These are phyloP conservation scores for Dryadomyces sulphureus DNA, from an alignment of 2,329 filamentous ascomycete genomes.

Conservation along the genomic window DNA sequence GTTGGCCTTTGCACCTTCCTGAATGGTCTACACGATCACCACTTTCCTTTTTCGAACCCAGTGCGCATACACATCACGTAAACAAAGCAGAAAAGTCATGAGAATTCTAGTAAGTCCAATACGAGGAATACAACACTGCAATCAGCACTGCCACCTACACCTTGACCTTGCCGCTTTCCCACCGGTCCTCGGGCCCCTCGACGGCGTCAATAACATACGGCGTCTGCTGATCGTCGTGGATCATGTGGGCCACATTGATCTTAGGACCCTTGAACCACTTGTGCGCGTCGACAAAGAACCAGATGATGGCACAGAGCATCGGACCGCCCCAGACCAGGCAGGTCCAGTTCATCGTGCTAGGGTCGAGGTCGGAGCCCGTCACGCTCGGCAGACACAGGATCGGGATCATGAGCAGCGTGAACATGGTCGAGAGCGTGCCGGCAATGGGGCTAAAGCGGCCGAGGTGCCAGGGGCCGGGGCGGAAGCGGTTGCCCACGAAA, in stretches of 20 bases:
- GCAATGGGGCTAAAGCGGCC: constrained; percentile 43
- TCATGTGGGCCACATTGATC: constrained; percentile 40
- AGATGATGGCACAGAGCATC: constrained; percentile 42
- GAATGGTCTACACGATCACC: no score
- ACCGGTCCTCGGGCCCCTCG: no score
- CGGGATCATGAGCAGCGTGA: constrained; percentile 52
- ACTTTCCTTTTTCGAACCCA: no score
- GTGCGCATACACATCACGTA: no score
- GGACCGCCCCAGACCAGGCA: constrained; percentile 49
- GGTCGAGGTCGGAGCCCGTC: constrained; percentile 37
- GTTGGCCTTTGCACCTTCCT: no score
- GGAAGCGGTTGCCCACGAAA: constrained; percentile 47
- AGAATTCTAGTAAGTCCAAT: no score
- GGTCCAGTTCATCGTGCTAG: constrained; percentile 51
- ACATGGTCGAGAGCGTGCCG: constrained; percentile 39
- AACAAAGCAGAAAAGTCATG: no score
- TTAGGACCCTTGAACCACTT: constrained; percentile 60
- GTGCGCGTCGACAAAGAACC: constrained; percentile 48
- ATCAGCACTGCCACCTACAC: no score
- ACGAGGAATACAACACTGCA: no score
- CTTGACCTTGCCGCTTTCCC: no score
- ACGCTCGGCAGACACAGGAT: constrained; percentile 50
- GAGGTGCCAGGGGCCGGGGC: constrained; percentile 54
- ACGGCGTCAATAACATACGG: constrained; percentile 8
- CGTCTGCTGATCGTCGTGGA: constrained; percentile 6